Conservation (phyloP, 1,139 yeast species). For the Pichia sp. region DNA sequence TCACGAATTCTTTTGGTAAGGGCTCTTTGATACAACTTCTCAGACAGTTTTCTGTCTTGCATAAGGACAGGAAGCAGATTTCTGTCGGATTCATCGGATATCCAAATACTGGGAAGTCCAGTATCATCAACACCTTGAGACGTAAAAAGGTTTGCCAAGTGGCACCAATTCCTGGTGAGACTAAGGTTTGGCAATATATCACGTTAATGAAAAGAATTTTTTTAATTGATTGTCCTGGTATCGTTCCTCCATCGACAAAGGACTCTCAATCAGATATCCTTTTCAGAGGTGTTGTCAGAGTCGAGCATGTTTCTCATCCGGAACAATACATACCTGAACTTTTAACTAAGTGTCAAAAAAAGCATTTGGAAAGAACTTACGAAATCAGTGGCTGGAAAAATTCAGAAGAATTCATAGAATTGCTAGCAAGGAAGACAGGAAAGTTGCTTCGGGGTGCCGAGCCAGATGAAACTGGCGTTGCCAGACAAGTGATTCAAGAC, state of each 20-base stretch:
- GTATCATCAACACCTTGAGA: constrained; percentile 89
- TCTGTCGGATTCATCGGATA: constrained; percentile 97
- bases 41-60: constrained; percentile 88
- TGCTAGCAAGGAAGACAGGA: constrained; percentile 89
- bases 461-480: constrained; percentile 91
- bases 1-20: constrained; percentile 95
- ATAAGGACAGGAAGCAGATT: constrained; percentile 89
- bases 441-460: constrained; percentile 95
- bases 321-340: constrained; percentile 93
- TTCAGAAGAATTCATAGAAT: constrained; percentile 78
- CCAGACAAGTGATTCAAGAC: constrained; percentile 86
- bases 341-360: constrained; percentile 77
- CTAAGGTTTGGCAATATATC: constrained; percentile 98
- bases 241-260: constrained; percentile 89
- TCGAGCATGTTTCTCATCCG: constrained; percentile 91
- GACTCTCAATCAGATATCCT: constrained; percentile 92
- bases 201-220: constrained; percentile 94
- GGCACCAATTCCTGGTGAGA: constrained; percentile 98
- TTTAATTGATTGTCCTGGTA: constrained; percentile 97
- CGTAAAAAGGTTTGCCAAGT: constrained; percentile 94
- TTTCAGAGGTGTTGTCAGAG: constrained; percentile 96
- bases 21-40: constrained; percentile 91
- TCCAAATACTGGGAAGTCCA: constrained; percentile 96
- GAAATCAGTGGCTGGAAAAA: constrained; percentile 91
- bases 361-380: constrained; percentile 92